A percentile compares a stretch with the other conserved stretches of the same genome.
Evolutionary conservation across 306 rosid species (phyloP).

Genomic region (Neltuma alba): DNA sequence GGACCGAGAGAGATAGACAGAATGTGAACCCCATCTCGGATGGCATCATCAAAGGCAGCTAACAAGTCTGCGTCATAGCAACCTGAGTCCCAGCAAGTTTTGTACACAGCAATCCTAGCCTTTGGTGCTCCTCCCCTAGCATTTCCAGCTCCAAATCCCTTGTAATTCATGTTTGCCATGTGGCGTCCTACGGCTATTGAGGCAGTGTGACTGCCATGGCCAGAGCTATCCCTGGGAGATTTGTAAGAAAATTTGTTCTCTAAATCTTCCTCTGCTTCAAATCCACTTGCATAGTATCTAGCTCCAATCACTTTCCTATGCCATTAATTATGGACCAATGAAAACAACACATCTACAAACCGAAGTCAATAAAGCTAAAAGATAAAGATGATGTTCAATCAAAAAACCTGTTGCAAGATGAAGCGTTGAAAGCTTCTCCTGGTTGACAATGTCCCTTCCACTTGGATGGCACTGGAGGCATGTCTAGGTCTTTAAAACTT

Average conservation of each 20-base stretch:
- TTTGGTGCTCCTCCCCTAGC: constrained; percentile 86
- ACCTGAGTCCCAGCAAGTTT: constrained; percentile 86
- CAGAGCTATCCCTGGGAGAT: constrained; percentile 85
- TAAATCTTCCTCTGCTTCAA: constrained; percentile 70
- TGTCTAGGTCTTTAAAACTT: constrained; percentile 69
- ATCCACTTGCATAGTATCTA: constrained; percentile 71
- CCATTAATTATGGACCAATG: constrained; percentile 31
- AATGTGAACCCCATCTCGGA: constrained; percentile 81
- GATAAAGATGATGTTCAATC: constrained; percentile 14
- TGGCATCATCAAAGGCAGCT: constrained; percentile 87
- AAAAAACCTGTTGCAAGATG: constrained; percentile 81
- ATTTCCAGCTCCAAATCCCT: constrained; percentile 69
- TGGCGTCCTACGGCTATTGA: constrained; percentile 78
- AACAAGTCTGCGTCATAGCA: constrained; percentile 82
- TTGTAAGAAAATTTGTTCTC: constrained; percentile 51
- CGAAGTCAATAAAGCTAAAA: neutral
- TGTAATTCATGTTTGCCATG: constrained; percentile 72
- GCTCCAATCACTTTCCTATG: constrained; percentile 86
- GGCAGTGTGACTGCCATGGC: constrained; percentile 87
- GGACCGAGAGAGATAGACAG: constrained; percentile 77
- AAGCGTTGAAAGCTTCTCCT: constrained; percentile 82
- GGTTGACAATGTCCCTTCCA: constrained; percentile 77
- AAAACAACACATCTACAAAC: neutral
- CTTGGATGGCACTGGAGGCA: constrained; percentile 76
- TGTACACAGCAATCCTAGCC: constrained; percentile 81